A percentile compares a stretch with the other conserved stretches of the same genome.
phyloP scores from a whole-genome alignment of 2,329 filamentous ascomycete genomes.

The Tolypocladium endophyticum region DNA sequence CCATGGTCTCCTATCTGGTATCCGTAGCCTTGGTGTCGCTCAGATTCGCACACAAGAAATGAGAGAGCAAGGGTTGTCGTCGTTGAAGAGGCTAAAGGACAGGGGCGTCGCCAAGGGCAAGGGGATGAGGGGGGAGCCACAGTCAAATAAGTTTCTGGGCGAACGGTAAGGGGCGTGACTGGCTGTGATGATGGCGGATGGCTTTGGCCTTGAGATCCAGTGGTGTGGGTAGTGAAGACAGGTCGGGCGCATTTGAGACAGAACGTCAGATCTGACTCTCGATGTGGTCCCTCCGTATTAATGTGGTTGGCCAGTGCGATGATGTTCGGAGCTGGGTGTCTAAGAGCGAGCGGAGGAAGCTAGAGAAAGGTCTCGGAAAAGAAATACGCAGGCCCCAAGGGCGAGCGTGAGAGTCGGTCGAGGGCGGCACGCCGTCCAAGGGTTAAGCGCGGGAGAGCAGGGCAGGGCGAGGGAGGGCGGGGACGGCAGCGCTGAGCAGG shows the following conservation, averaged over 20 bases:
- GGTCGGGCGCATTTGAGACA: conserved; percentile 3
- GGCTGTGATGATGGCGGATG: not conserved
- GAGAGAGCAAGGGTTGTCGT: not conserved
- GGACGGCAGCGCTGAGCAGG: not conserved
- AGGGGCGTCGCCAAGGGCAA: not conserved
- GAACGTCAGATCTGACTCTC: conserved; percentile 2
- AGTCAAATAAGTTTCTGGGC: conserved; percentile 1
- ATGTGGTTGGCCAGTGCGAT: not conserved
- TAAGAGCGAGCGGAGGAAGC: not conserved
- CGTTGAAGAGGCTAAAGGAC: not conserved
- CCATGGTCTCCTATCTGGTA: conserved; percentile 1
- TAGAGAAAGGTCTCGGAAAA: not conserved
- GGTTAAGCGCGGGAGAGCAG: not conserved
- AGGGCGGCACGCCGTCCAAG: not conserved
- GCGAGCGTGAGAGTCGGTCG: not conserved
- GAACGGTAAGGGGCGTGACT: not conserved
- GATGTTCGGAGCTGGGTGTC: not conserved
- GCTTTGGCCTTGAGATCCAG: not conserved
- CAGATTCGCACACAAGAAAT: not conserved
- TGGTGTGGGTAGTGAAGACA: conserved; percentile 1
- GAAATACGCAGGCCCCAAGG: not conserved
- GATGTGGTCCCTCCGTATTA: not conserved
- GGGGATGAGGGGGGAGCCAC: not conserved
- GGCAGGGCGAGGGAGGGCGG: not conserved
- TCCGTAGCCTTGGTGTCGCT: not conserved